Evolutionary conservation across 148 eudicot species (phyloP).

Genomic region (Vaccinium macrocarpon): DNA sequence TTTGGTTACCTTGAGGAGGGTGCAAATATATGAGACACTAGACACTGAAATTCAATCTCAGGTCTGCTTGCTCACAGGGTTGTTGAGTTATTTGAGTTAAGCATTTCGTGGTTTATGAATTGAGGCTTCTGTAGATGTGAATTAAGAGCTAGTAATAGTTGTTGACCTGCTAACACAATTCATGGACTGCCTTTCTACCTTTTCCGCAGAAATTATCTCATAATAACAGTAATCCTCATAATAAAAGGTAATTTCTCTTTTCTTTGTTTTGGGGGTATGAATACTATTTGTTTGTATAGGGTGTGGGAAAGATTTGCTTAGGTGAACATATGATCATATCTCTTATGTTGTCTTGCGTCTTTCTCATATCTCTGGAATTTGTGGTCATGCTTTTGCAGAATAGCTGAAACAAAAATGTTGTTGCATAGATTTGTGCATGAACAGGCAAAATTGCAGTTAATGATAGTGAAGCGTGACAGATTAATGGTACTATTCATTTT

Average conservation of each 20-base stretch:
- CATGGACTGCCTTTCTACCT: constrained; percentile 17
- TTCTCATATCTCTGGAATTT: constrained; percentile 10
- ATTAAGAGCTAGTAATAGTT: constrained; percentile 4
- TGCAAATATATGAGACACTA: constrained; percentile 45
- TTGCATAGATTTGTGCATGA: constrained; percentile 49
- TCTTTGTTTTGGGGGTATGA: background rate
- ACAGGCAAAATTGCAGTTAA: constrained; percentile 60
- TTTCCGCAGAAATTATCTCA: constrained; percentile 46
- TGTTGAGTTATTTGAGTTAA: constrained; percentile 10
- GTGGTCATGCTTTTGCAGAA: constrained; percentile 38
- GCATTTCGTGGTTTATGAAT: background rate
- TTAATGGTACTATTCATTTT: constrained; percentile 49
- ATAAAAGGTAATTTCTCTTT: constrained; percentile 49
- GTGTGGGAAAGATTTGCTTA: constrained; percentile 3
- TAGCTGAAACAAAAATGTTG: constrained; percentile 45
- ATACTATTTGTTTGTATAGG: background rate
- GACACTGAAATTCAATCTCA: constrained; percentile 41
- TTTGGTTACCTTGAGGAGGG: constrained; percentile 48
- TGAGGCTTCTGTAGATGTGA: background rate
- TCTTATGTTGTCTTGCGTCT: background rate
- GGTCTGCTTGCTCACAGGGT: constrained; percentile 39
- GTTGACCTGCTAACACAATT: constrained; percentile 5
- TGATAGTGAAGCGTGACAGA: constrained; percentile 45
- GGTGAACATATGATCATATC: background rate
- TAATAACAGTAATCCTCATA: constrained; percentile 26